Evolutionary conservation across 345 rosid genomes (phyloP), one percentile per base, ranked within the genome.

Genomic region (thale cress (Arabidopsis thaliana)): DNA sequence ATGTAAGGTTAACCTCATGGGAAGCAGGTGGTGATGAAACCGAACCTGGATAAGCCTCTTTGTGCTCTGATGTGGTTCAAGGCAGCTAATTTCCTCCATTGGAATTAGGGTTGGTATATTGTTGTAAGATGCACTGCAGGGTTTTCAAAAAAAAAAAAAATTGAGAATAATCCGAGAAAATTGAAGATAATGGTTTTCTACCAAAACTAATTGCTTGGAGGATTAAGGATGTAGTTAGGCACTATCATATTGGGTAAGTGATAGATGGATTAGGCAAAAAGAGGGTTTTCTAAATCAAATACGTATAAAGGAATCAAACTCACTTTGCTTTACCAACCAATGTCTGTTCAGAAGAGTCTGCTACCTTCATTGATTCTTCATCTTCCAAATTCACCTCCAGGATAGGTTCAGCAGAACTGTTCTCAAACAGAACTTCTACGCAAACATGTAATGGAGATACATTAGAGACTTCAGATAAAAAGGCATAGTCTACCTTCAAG

Each of bases 1-100:
- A 65, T 77, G 75, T 57, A 94, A 81, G 55, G 79, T 74, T 74
- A 94, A 80, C 83, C 82, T 94, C 84, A 87, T 74, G 71, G 99
- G 97, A 85, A 94, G 80, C 40, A 91, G 81, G 80, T 91, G 98
- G 82, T 94, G 98, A 75, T 81, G 97, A 82, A 94, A 94, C 58
- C 78, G 85, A 82, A 91, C 98, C 56, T 91, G 87, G 64, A 94
- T 81, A 72, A 63, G 88, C 71, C 89, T 85, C 72, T 79, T 85
- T 59, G 44, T 52, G 12, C 63, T 83, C 75, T 91, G 84, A 62
- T 86, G 90, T 50, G 95, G 91, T 77, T 85, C 89, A 68, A 94
- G 82, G 72, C 83, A 82, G 72, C 80, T 44, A 23, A 94, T 81
- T 69, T 82, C 85, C 82, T 89, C 97, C 91, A 85, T 80, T 25